Evolutionary conservation across 257 asterid species (phyloP).

Genomic region (Jacaranda mimosifolia): DNA sequence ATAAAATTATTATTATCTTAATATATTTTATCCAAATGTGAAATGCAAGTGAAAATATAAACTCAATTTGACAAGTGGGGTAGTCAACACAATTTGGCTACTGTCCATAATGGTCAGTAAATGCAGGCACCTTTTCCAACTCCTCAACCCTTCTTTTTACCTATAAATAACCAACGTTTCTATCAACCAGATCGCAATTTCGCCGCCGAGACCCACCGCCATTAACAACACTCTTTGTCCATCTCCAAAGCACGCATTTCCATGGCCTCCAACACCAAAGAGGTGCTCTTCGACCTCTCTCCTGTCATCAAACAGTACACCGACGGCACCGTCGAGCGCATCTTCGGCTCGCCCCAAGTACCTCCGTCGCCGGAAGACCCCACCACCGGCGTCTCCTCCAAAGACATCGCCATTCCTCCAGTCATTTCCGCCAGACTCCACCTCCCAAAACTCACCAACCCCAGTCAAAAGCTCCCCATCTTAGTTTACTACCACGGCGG

Average conservation of each 20-base stretch:
- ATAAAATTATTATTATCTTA: too few species aligned
- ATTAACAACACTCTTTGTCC: not conserved
- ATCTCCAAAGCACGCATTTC: not conserved
- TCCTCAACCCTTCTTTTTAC: too few species aligned
- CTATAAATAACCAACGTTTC: too few species aligned
- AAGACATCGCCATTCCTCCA: conserved; percentile 27
- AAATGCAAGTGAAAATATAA: too few species aligned
- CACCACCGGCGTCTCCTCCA: conserved; percentile 35
- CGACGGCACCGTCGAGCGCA: conserved; percentile 44
- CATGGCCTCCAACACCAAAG: conserved; percentile 33
- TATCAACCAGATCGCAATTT: too few species aligned
- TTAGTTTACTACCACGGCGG: conserved; percentile 41
- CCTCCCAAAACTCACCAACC: conserved; percentile 22
- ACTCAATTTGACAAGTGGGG: too few species aligned
- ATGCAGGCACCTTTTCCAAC: too few species aligned
- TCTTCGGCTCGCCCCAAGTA: conserved; percentile 8
- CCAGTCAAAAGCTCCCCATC: conserved; percentile 30
- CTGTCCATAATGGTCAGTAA: too few species aligned
- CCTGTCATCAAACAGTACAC: conserved; percentile 38
- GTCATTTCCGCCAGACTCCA: conserved; percentile 36
- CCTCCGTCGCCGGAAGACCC: conserved; percentile 39
- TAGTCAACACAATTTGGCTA: too few species aligned
- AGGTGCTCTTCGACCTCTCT: conserved; percentile 34
- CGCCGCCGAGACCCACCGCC: not conserved
- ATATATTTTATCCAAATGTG: too few species aligned